Evolutionary conservation across 371 early-diverging fungal genomes (phyloP), one percentile per base, ranked within the genome.

Genomic region (Mucor mucedo): DNA sequence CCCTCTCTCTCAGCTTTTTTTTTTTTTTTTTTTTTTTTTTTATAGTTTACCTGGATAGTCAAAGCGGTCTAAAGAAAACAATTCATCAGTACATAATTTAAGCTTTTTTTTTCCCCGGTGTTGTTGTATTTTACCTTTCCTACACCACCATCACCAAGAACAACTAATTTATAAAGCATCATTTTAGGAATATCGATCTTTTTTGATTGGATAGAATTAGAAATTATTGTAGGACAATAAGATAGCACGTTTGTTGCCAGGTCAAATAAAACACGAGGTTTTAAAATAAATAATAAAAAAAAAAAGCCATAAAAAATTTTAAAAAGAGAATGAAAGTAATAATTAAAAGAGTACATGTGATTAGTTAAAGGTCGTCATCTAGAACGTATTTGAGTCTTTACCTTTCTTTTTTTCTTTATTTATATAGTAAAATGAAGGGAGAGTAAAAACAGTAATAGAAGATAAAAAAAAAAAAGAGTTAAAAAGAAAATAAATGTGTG

Each of bases 131-230:
- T 60, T 77, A 81, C 82, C 80, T 82, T 82, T 62, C 83, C 83
- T 41, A 82, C 83, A 75, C 81, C 83, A 77, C 83, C 83, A 65
- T 82, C 83, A 57, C 77, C 80, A 45, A 79, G 76, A 41, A 81
- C 84, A 42, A 84, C 84, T 29, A 84, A 76, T 65, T 84, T 84
- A 63, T 84, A 84, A 62, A 84, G 83, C 79, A 84, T 84, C 84
- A 84, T 84, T 59, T 55, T 60, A n/a, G 54, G 52, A 50, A 49
- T 39, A 50, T 59, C 50, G 52, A 50, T 59, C 52, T 49, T 38
- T 32, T 35, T 40, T 60, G 61, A 60, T 60, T 60, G 52, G 61
- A 44, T 53, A 44, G 28, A 50, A 30, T 50, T 45, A 11, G 47
- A 59, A 39, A 41, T 50, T 39, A 59, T 48, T 52, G 53, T 60